Percentiles rank a stretch among this genome's conserved stretches.
These are phyloP conservation scores for Tribonema minus DNA, from an alignment of 108 stramenopile species.

Conservation along the genomic window DNA sequence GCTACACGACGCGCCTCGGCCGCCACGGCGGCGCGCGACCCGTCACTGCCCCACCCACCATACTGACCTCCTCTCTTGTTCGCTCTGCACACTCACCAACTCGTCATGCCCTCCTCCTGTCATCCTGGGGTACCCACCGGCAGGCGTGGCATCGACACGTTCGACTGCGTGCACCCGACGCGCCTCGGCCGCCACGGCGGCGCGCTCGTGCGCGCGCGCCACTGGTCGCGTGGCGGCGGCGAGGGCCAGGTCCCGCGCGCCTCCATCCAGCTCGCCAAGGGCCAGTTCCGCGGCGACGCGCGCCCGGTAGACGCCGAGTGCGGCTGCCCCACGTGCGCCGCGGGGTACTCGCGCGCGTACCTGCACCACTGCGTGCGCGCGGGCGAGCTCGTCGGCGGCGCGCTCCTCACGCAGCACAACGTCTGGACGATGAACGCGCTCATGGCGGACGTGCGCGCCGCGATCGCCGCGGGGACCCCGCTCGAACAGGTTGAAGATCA, in stretches of 20 bases:
- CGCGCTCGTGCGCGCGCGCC: conserved; percentile 33
- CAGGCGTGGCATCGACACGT: conserved; percentile 47
- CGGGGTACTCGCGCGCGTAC: conserved; percentile 50
- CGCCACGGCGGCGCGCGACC: too few relatives aligned
- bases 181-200: conserved; percentile 45
- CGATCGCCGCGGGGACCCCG: conserved; percentile 17
- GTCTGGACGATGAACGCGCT: conserved; percentile 49
- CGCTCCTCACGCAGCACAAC: conserved; percentile 49
- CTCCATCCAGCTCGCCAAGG: conserved; percentile 17
- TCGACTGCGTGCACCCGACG: conserved; percentile 55
- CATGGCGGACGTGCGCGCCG: conserved; percentile 30
- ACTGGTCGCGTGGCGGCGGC: neutral
- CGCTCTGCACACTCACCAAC: too few relatives aligned
- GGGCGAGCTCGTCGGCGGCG: conserved; percentile 41
- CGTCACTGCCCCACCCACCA: too few relatives aligned
- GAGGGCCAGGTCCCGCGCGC: conserved; percentile 5
- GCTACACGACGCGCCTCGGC: conserved; percentile 43
- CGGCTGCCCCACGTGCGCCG: conserved; percentile 39
- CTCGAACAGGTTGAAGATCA: conserved; percentile 38
- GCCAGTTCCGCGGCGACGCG: conserved; percentile 20
- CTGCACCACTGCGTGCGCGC: conserved; percentile 40
- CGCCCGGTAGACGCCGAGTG: conserved; percentile 43
- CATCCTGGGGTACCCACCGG: too few relatives aligned
- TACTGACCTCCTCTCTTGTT: neutral
- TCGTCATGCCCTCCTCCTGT: too few relatives aligned